These are phyloP conservation scores for Termitomyces sp. DNA, from an alignment of 768 basidiomycete genomes.

Conservation along the genomic window DNA sequence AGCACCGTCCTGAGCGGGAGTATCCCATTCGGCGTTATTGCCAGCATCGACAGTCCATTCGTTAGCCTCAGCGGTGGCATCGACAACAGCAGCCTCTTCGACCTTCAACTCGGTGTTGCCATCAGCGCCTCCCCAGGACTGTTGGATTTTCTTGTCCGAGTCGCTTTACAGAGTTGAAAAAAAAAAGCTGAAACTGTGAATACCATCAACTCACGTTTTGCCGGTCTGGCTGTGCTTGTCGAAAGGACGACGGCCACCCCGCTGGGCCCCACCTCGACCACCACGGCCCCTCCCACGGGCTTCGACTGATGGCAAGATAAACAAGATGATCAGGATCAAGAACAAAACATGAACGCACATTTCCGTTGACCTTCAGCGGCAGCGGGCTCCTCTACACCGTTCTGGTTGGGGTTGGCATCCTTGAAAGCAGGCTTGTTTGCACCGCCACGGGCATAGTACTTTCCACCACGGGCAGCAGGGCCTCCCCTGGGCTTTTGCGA, in stretches of 20 bases:
- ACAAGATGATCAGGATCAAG: slow-evolving; percentile 9
- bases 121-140: slow-evolving; percentile 94
- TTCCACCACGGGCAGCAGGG: slow-evolving; percentile 62
- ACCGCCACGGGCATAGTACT: slow-evolving; percentile 67
- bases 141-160: slow-evolving; percentile 91
- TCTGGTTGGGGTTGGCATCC: slow-evolving; percentile 36
- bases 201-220: slow-evolving; percentile 55
- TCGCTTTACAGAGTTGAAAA: slow-evolving; percentile 49
- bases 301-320: slow-evolving; percentile 34
- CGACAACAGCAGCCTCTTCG: slow-evolving; percentile 71
- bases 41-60: slow-evolving; percentile 52
- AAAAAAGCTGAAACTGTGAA: not conserved
- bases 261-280: slow-evolving; percentile 45
- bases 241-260: slow-evolving; percentile 71
- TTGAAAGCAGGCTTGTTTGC: slow-evolving; percentile 35
- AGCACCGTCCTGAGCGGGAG: slow-evolving; percentile 23
- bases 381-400: slow-evolving; percentile 35
- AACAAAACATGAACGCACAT: slow-evolving; percentile 25
- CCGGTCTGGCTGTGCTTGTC: slow-evolving; percentile 88
- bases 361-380: slow-evolving; percentile 32
- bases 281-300: slow-evolving; percentile 51
- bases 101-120: slow-evolving; percentile 78
- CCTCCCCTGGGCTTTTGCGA: slow-evolving; percentile 50
- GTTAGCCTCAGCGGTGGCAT: slow-evolving; percentile 58
- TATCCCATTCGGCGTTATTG: slow-evolving; percentile 43